Percentiles rank a stretch among this genome's conserved stretches.
phyloP scores from a whole-genome alignment of 768 basidiomycete genomes.

The Termitomyces sp. region DNA sequence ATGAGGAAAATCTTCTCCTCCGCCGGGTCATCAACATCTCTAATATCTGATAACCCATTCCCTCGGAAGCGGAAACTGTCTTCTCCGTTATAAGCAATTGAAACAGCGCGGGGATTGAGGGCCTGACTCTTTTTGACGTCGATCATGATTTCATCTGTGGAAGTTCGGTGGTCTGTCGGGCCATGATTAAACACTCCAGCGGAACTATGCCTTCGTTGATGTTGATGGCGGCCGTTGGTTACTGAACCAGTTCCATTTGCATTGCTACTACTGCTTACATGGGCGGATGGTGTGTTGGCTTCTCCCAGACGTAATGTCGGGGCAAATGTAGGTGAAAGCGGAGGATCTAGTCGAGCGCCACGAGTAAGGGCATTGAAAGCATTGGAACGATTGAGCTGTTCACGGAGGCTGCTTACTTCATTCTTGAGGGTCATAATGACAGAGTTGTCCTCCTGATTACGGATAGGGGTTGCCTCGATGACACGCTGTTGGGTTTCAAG shows the following conservation, averaged over 20 bases:
- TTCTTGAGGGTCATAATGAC: slow-evolving; percentile 87
- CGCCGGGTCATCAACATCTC: slow-evolving; percentile 78
- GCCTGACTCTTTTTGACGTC: slow-evolving; percentile 67
- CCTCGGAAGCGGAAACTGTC: slow-evolving; percentile 65
- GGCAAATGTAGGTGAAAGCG: slow-evolving; percentile 81
- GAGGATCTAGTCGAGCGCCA: slow-evolving; percentile 62
- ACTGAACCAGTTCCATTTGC: slow-evolving; percentile 10
- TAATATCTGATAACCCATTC: slow-evolving; percentile 66
- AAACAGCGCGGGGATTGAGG: slow-evolving; percentile 76
- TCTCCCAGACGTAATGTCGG: slow-evolving; percentile 62
- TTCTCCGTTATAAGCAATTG: slow-evolving; percentile 82
- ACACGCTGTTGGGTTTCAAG: slow-evolving; percentile 73
- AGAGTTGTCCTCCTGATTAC: slow-evolving; percentile 76
- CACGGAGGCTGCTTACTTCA: slow-evolving; percentile 88
- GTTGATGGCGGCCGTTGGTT: slow-evolving; percentile 58
- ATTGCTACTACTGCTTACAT: slow-evolving; percentile 25
- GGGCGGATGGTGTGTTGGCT: slow-evolving; percentile 31
- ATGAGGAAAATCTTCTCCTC: slow-evolving; percentile 95
- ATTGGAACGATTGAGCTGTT: slow-evolving; percentile 94
- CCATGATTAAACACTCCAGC: slow-evolving; percentile 68
- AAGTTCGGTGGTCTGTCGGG: slow-evolving; percentile 60
- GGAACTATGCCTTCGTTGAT: slow-evolving; percentile 83
- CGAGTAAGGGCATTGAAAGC: slow-evolving; percentile 84
- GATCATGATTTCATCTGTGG: slow-evolving; percentile 73
- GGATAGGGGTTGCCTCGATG: slow-evolving; percentile 55